Conservation (phyloP, 169 alveolate species). For the Plasmodium gaboni region DNA sequence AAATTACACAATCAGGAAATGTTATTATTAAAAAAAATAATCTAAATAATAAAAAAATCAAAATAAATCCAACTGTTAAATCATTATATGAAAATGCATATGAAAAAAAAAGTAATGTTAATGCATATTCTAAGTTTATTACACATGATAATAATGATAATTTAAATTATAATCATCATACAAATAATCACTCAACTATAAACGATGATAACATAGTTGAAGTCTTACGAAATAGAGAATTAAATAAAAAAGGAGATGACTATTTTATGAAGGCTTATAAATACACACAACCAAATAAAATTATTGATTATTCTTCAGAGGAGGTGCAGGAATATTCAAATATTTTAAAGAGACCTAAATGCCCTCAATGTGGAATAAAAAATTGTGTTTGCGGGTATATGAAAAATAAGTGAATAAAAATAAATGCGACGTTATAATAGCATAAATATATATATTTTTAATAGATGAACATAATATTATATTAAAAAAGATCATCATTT, state of each 20-base stretch:
- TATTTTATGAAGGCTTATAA: slow-evolving; percentile 57
- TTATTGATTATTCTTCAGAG: slow-evolving; percentile 50
- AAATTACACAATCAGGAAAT: slow-evolving; percentile 50
- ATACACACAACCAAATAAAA: slow-evolving; percentile 45
- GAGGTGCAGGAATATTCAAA: slow-evolving; percentile 46
- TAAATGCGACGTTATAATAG: not conserved
- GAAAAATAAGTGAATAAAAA: not conserved
- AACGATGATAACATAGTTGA: slow-evolving; percentile 46
- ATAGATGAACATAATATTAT: not conserved
- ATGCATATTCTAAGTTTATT: slow-evolving; percentile 27
- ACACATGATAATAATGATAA: not conserved
- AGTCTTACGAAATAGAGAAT: slow-evolving; percentile 29
- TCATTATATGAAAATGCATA: slow-evolving; percentile 27
- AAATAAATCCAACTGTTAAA: slow-evolving; percentile 26
- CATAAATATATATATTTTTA: not conserved
- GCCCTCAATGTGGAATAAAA: slow-evolving; percentile 67
- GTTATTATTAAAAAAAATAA: slow-evolving; percentile 25
- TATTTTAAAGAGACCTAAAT: slow-evolving; percentile 37
- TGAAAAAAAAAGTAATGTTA: slow-evolving; percentile 36
- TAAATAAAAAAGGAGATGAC: slow-evolving; percentile 37
- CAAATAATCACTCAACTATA: not conserved
- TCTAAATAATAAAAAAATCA: slow-evolving; percentile 6
- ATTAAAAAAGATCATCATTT: too few species aligned
- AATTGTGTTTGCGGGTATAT: slow-evolving; percentile 69
- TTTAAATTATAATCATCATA: not conserved